Evolutionary conservation across 495 filamentous ascomycete species (phyloP), one percentile per base, ranked within the genome.

Genomic region (Aspergillus saccharolyticus): DNA sequence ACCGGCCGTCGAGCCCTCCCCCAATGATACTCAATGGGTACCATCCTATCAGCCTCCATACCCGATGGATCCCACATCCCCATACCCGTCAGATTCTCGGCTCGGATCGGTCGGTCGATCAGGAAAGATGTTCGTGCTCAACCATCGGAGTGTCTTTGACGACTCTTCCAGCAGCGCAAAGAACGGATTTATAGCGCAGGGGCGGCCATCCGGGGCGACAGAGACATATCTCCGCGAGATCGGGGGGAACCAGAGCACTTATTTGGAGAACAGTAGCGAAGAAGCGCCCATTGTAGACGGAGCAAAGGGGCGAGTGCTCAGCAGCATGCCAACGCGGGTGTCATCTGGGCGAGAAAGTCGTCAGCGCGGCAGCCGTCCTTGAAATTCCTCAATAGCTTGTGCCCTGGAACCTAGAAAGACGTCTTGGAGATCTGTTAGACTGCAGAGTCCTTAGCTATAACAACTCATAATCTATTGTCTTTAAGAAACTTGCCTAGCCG

Each of bases 21-120:
- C 74, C 42, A 76, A 80, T 48, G 77, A 80, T 63, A 70, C 69
- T 1, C 70, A 75, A 50, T 79, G 78, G 77, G 67, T 68, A 4
- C 66, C 78, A 42, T 63, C 75, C 28, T 72, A 76, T 67, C 78
- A 60, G 51, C 60, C 61, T 22, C 63, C 70, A 8, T 72, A 74
- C 60, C 48, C 62, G 2, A 18, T 57, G 21, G 75, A 74, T 21
- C 65, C 61, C 19, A 55, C 56, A n/a, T n/a, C n/a, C 25, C 62
- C 61, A 10, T 74, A 74, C 52, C 68, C 72, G 44, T 56, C 63
- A n/a, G 74, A 75, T 53, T 59, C 65, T 54, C 64, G 62, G 45
- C 62, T 62, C 54, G 70, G 65, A 53, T 59, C 66, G 33, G 61
- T 46, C 17, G 48, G 51, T n/a, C 61, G 42, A 42, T 16, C 46